Conservation (phyloP, 495 filamentous ascomycete species). For the Penicillium ochrochloron region DNA sequence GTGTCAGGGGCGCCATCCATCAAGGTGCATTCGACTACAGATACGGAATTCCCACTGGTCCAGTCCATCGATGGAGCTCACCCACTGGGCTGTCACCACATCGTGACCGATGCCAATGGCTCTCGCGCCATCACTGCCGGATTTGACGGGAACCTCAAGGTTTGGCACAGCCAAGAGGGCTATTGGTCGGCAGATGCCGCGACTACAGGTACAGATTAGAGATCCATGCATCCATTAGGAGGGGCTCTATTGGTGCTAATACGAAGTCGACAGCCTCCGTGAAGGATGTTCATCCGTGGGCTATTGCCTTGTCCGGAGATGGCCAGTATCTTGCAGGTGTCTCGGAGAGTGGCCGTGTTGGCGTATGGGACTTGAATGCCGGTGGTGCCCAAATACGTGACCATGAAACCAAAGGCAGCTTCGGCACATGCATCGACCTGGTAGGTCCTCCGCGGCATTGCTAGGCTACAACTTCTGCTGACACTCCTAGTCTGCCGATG, state of each 20-base stretch:
- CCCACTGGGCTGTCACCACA: constrained; percentile 86
- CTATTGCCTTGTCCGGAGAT: constrained; percentile 78
- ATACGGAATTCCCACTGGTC: constrained; percentile 70
- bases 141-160: constrained; percentile 82
- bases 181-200: constrained; percentile 57
- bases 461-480: constrained; percentile 11
- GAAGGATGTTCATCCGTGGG: constrained; percentile 70
- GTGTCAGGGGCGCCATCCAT: constrained; percentile 81
- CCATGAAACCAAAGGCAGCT: constrained; percentile 89
- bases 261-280: constrained; percentile 24
- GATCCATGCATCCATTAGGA: neutral
- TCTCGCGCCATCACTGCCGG: constrained; percentile 77
- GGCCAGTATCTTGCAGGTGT: constrained; percentile 82
- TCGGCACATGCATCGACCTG: constrained; percentile 87
- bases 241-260: constrained; percentile 11
- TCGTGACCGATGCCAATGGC: constrained; percentile 71
- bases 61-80: constrained; percentile 80
- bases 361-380: constrained; percentile 77
- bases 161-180: constrained; percentile 68
- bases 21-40: constrained; percentile 72
- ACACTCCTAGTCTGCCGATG: constrained; percentile 65
- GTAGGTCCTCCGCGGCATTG: constrained; percentile 41
- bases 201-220: constrained; percentile 44
- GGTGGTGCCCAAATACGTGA: constrained; percentile 66
- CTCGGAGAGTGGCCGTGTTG: constrained; percentile 81